Percentiles rank a stretch among this genome's conserved stretches.
Evolutionary conservation across 2,329 filamentous ascomycete species (phyloP).

Genomic region (Raffaelea arxii): DNA sequence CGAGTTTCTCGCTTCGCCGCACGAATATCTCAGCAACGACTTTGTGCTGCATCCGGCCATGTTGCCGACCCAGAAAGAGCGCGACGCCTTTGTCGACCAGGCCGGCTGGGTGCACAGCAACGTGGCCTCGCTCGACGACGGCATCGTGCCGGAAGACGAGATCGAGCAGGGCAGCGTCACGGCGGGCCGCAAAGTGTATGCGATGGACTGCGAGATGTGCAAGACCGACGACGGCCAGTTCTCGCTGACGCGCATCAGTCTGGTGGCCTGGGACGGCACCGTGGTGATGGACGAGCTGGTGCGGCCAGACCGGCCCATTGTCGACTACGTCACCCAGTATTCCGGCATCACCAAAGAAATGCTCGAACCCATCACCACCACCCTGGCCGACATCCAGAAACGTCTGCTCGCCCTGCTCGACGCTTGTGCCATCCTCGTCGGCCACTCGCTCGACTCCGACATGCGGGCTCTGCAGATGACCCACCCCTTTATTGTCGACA

Average conservation of each 20-base stretch:
- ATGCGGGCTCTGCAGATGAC: slow-evolving; percentile 75
- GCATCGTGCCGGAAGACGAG: slow-evolving; percentile 55
- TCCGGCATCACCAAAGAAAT: slow-evolving; percentile 88
- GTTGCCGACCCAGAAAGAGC: slow-evolving; percentile 45
- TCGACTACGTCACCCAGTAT: slow-evolving; percentile 82
- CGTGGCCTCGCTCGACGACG: slow-evolving; percentile 58
- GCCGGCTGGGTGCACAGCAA: slow-evolving; percentile 77
- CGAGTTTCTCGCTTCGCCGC: slow-evolving; percentile 60
- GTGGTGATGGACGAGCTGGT: slow-evolving; percentile 84
- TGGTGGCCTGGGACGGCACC: slow-evolving; percentile 77
- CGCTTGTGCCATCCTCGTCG: slow-evolving; percentile 63
- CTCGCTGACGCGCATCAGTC: slow-evolving; percentile 79
- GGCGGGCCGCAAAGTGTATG: slow-evolving; percentile 66
- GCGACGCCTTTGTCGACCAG: slow-evolving; percentile 41
- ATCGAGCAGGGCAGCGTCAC: slow-evolving; percentile 77
- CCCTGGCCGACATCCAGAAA: slow-evolving; percentile 70
- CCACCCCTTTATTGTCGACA: slow-evolving; percentile 91
- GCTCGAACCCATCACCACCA: slow-evolving; percentile 75
- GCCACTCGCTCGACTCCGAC: slow-evolving; percentile 76
- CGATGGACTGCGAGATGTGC: slow-evolving; percentile 97
- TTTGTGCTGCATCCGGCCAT: slow-evolving; percentile 76
- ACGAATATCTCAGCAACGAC: slow-evolving; percentile 73
- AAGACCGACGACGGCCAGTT: slow-evolving; percentile 71
- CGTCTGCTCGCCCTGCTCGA: slow-evolving; percentile 64
- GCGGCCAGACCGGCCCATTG: slow-evolving; percentile 79